Conservation (phyloP, 371 early-diverging fungal genomes). For the Coemansia sp. region DNA sequence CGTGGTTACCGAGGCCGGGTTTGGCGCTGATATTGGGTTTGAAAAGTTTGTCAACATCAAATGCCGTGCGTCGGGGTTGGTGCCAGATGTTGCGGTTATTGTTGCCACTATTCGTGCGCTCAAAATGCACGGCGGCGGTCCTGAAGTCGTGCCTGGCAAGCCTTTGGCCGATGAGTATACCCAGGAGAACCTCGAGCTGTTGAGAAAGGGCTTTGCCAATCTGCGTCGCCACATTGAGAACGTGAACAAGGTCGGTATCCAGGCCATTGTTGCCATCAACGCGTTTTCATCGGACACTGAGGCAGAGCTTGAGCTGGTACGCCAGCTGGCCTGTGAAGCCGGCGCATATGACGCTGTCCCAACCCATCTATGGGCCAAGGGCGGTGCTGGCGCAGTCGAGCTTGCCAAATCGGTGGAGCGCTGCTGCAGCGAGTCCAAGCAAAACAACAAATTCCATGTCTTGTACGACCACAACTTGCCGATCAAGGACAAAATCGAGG, state of each 20-base stretch:
- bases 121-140: conserved; percentile 97
- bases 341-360: conserved; percentile 87
- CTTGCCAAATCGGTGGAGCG: conserved; percentile 81
- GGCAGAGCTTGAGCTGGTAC: conserved; percentile 83
- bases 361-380: conserved; percentile 90
- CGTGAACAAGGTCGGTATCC: conserved; percentile 83
- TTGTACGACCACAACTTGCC: conserved; percentile 74
- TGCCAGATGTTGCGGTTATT: conserved; percentile 90
- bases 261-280: conserved; percentile 94
- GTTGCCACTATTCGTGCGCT: conserved; percentile 94
- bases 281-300: conserved; percentile 84
- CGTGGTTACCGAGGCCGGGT: conserved; percentile 96
- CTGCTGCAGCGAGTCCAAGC: conserved; percentile 61
- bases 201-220: conserved; percentile 82
- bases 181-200: conserved; percentile 78
- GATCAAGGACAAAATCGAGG: conserved; percentile 87
- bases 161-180: conserved; percentile 86
- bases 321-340: conserved; percentile 67
- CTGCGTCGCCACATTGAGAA: conserved; percentile 88
- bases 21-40: conserved; percentile 99
- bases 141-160: conserved; percentile 90
- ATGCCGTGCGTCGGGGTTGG: conserved; percentile 84
- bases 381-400: conserved; percentile 86
- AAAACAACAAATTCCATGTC: conserved; percentile 68
- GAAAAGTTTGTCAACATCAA: conserved; percentile 98